These are phyloP conservation scores for Microdochium paspali DNA, from an alignment of 2,329 filamentous ascomycete species.

Conservation along the genomic window DNA sequence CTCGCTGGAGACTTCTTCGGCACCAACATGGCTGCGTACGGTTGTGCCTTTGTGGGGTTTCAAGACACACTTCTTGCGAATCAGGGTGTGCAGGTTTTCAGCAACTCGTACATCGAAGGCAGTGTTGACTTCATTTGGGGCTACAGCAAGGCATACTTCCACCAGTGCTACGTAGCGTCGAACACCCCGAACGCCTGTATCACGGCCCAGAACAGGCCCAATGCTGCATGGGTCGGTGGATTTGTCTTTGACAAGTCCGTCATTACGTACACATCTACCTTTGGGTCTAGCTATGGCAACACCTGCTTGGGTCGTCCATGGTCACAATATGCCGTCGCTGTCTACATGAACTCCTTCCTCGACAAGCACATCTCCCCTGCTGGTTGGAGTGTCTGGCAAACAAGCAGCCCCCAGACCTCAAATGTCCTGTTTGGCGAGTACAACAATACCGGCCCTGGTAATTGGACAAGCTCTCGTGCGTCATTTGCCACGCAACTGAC, in stretches of 20 bases:
- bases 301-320: slow-evolving; percentile 15
- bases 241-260: slow-evolving; percentile 21
- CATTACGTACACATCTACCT: slow-evolving; percentile 10
- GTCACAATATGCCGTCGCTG: slow-evolving; percentile 17
- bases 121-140: slow-evolving; percentile 20
- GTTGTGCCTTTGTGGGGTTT: slow-evolving; percentile 16
- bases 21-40: slow-evolving; percentile 21
- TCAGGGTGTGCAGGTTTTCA: slow-evolving; percentile 20
- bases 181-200: slow-evolving; percentile 22
- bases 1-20: slow-evolving; percentile 23
- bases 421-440: slow-evolving; percentile 22
- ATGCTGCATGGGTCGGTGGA: slow-evolving; percentile 16
- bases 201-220: slow-evolving; percentile 20
- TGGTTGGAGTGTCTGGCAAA: slow-evolving; percentile 22
- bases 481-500: slow-evolving; percentile 25
- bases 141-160: slow-evolving; percentile 23
- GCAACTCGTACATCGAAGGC: slow-evolving; percentile 22
- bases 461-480: slow-evolving; percentile 20
- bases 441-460: slow-evolving; percentile 20
- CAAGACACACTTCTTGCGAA: slow-evolving; percentile 19
- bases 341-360: slow-evolving; percentile 23
- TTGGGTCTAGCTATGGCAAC: slow-evolving; percentile 7
- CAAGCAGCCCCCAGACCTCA: slow-evolving; percentile 19
- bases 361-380: slow-evolving; percentile 20
- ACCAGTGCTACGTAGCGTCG: slow-evolving; percentile 25